Conservation (phyloP, 2,329 filamentous ascomycete genomes). For the Arthrobotrys pseudoclavata region DNA sequence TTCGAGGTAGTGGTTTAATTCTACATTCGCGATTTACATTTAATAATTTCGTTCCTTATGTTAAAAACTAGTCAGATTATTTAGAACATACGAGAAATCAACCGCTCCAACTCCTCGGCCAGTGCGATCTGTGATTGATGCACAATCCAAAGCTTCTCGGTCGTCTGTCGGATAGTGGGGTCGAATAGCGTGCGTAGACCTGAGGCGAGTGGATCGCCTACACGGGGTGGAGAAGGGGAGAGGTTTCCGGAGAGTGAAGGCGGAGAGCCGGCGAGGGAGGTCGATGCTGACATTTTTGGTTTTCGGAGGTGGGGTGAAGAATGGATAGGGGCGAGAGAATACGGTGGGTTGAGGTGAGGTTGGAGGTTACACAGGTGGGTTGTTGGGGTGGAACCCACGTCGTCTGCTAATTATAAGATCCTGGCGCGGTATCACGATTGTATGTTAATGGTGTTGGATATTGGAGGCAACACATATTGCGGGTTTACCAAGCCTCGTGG, state of each 20-base stretch:
- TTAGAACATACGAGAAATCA: conserved; percentile 61
- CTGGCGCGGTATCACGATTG: conserved; percentile 19
- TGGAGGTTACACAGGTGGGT: conserved; percentile 17
- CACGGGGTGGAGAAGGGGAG: conserved; percentile 52
- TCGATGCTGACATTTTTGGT: conserved; percentile 38
- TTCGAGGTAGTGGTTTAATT: conserved; percentile 63
- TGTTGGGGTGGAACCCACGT: not conserved
- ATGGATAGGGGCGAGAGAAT: not conserved
- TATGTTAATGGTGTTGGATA: not conserved
- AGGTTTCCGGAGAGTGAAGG: conserved; percentile 47
- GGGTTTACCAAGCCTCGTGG: too few relatives aligned
- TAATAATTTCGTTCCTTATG: too few relatives aligned
- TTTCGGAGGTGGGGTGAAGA: not conserved
- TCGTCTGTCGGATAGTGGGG: conserved; percentile 63
- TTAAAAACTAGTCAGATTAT: too few relatives aligned
- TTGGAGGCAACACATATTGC: not conserved
- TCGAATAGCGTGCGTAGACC: conserved; percentile 63
- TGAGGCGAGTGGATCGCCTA: conserved; percentile 61
- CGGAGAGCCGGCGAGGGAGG: conserved; percentile 51
- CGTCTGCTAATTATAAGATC: not conserved
- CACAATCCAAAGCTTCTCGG: conserved; percentile 62
- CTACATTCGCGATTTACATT: conserved; percentile 25
- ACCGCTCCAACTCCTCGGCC: conserved; percentile 62
- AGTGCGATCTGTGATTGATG: conserved; percentile 63
- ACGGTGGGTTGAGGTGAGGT: conserved; percentile 4